Conservation (phyloP, 2,329 filamentous ascomycete species). For the Colletotrichum orchidophilum region DNA sequence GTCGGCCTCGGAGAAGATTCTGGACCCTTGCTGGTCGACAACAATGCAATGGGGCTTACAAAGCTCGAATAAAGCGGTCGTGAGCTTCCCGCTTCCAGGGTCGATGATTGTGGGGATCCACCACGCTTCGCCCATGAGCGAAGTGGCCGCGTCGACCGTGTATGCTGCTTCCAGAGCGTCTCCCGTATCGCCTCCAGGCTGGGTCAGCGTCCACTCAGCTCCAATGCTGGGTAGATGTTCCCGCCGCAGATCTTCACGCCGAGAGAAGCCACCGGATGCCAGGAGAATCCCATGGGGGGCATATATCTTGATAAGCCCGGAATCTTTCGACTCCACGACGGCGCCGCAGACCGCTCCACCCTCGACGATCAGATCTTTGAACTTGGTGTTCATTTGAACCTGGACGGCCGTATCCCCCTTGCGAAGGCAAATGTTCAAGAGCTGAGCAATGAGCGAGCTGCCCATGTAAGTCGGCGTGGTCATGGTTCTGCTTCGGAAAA, state of each 20-base stretch:
- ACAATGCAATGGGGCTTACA: constrained; percentile 45
- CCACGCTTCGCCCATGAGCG: constrained; percentile 45
- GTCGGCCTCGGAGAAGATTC: constrained; percentile 46
- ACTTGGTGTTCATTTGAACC: not conserved
- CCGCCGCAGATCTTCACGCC: constrained; percentile 41
- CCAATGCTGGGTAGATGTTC: constrained; percentile 37
- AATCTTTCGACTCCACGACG: constrained; percentile 28
- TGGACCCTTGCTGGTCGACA: constrained; percentile 43
- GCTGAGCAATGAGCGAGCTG: not conserved
- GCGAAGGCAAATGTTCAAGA: not conserved
- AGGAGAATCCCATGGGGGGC: constrained; percentile 43
- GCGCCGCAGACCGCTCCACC: not conserved
- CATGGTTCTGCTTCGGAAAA: not conserved
- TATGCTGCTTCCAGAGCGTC: constrained; percentile 36
- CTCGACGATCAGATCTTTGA: not conserved
- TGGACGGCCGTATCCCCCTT: not conserved
- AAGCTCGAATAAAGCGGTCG: constrained; percentile 41
- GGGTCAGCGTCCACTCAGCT: constrained; percentile 39
- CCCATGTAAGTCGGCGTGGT: not conserved
- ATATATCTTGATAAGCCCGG: constrained; percentile 36
- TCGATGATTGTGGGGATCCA: constrained; percentile 44
- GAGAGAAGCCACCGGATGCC: constrained; percentile 46
- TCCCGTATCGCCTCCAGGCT: constrained; percentile 38
- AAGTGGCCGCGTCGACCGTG: constrained; percentile 37
- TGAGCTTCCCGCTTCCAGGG: constrained; percentile 34